A percentile compares a stretch with the other conserved stretches of the same genome.
These are phyloP conservation scores for Eucalyptus sideroxylon DNA, from an alignment of 345 rosid species.

Conservation along the genomic window DNA sequence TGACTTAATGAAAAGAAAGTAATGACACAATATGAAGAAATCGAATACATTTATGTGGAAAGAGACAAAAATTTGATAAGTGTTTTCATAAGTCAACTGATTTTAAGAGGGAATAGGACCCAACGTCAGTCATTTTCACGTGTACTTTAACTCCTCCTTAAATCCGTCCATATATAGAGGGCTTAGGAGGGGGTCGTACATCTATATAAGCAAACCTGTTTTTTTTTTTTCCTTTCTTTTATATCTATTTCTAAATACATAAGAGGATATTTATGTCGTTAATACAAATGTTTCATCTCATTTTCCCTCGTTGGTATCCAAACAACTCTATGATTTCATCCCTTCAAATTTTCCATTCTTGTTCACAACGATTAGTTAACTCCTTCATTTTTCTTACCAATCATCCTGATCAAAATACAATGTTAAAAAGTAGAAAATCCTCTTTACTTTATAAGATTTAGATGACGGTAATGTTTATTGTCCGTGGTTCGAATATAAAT, in stretches of 20 bases:
- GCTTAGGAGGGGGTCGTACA: not conserved
- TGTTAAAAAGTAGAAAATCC: not conserved
- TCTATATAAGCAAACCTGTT: not conserved
- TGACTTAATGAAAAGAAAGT: not conserved
- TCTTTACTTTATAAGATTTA: not conserved
- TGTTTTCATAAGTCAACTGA: too few species aligned
- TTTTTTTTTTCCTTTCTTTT: not conserved
- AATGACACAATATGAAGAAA: not conserved
- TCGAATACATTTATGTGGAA: not conserved
- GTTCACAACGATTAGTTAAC: not conserved
- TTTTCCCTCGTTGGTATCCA: not conserved
- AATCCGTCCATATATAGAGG: not conserved
- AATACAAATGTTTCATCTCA: not conserved
- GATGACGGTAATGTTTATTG: fast-evolving
- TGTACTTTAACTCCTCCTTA: not conserved
- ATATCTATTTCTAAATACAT: not conserved
- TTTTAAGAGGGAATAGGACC: too few species aligned
- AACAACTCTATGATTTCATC: not conserved
- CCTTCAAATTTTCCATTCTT: not conserved
- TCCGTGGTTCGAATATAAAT: not conserved
- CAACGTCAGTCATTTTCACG: too few species aligned
- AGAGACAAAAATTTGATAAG: too few species aligned
- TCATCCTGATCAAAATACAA: not conserved
- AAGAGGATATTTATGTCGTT: not conserved
- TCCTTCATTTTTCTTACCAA: not conserved